These are phyloP conservation scores for Exidia glandulosa DNA, from an alignment of 768 basidiomycete genomes.

Conservation along the genomic window DNA sequence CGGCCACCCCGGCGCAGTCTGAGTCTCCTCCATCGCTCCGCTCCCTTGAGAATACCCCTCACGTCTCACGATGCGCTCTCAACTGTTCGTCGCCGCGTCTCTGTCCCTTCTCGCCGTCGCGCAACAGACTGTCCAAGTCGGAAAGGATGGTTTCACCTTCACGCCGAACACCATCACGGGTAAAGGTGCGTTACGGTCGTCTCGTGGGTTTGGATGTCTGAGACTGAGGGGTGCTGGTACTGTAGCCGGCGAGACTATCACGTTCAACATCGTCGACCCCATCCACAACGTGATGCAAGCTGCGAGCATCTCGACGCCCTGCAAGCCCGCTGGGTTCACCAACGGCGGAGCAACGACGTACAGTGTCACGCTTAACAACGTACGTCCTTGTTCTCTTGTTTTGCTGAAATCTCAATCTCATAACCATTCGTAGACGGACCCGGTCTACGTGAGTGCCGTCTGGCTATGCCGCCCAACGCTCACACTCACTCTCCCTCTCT, in stretches of 20 bases:
- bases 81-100: background rate
- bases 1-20: no score
- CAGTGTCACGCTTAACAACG: background rate
- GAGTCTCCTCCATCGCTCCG: no score
- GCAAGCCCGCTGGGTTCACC: background rate
- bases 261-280: background rate
- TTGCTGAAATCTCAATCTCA: background rate
- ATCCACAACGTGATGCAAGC: background rate
- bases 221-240: no score
- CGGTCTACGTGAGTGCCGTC: no score
- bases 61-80: background rate
- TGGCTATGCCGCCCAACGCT: no score
- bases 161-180: background rate
- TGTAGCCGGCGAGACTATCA: background rate
- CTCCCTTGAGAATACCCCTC: no score
- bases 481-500: background rate
- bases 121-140: background rate
- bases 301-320: background rate
- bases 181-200: background rate
- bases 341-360: background rate
- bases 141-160: background rate
- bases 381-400: background rate
- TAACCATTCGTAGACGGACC: background rate
- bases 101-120: background rate
- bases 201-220: background rate